Percentiles rank a stretch among this genome's conserved stretches.
Conservation (phyloP, 768 basidiomycete genomes). For the Rhodotorula graminis region DNA sequence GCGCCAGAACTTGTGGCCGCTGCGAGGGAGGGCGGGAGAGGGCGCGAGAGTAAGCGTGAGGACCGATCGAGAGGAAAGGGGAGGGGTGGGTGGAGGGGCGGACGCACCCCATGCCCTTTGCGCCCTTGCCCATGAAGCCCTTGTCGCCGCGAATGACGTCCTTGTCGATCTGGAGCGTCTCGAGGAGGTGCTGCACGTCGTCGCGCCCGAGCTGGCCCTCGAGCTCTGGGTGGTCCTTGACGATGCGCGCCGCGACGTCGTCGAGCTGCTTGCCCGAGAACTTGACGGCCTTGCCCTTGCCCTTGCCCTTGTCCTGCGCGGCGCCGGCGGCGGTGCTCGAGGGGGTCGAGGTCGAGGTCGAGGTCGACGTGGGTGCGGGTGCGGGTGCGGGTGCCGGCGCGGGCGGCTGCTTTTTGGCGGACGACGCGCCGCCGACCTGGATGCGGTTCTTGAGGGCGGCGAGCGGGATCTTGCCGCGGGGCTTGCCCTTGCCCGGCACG, state of each 20-base stretch:
- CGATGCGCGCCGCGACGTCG: conserved; percentile 62
- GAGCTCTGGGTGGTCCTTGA: conserved; percentile 57
- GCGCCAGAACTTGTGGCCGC: conserved; percentile 69
- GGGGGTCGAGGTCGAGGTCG: neutral
- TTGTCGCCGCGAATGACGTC: conserved; percentile 78
- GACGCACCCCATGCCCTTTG: conserved; percentile 60
- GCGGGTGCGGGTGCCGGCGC: neutral
- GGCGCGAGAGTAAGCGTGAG: too few species aligned
- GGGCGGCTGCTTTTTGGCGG: neutral
- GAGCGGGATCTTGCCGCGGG: conserved; percentile 9
- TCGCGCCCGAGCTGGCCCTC: conserved; percentile 62
- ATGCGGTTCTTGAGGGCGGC: conserved; percentile 29
- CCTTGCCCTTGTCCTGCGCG: conserved; percentile 3
- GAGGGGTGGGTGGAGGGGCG: fast-evolving
- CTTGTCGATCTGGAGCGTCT: conserved; percentile 41
- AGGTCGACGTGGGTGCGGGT: neutral
- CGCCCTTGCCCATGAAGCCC: conserved; percentile 67
- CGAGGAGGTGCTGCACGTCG: conserved; percentile 70
- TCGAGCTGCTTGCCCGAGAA: conserved; percentile 64
- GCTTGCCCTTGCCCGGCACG: conserved; percentile 2
- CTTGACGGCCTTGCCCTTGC: conserved; percentile 49
- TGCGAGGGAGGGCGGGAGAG: neutral
- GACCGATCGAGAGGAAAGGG: too few species aligned
- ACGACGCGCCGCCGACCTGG: neutral
- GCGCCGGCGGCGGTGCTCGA: neutral